Evolutionary conservation across 306 rosid species (phyloP).

Genomic region (Canavalia ensiformis): DNA sequence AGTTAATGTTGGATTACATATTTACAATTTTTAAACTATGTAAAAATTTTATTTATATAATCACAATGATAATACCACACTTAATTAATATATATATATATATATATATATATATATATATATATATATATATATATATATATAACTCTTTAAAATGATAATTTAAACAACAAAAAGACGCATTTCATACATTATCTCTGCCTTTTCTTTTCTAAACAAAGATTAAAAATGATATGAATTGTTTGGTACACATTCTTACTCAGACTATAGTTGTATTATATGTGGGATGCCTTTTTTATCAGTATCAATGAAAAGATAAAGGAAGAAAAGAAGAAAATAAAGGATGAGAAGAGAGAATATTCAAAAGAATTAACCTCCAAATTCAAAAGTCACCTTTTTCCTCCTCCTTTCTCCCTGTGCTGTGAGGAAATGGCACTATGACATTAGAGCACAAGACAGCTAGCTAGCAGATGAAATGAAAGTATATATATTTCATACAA

Average conservation of each 20-base stretch:
- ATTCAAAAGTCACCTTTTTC: slow-evolving; percentile 31
- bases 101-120: no score
- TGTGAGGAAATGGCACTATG: neutral
- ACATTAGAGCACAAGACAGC: neutral
- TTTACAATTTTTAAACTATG: no score
- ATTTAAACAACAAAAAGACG: neutral
- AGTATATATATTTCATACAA: neutral
- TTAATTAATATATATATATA: no score
- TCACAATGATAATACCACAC: no score
- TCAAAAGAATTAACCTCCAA: slow-evolving; percentile 25
- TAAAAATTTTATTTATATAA: no score
- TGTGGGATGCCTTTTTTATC: neutral
- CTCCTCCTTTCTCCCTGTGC: neutral
- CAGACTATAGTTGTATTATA: neutral
- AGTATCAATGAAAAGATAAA: neutral
- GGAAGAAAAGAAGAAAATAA: neutral
- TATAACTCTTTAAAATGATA: neutral
- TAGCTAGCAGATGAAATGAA: neutral
- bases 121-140: no score
- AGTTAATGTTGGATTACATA: no score
- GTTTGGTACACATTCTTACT: neutral
- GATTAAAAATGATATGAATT: neutral
- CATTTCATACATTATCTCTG: neutral
- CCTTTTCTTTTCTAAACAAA: neutral
- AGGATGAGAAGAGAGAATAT: neutral